Conservation (phyloP, 2,329 filamentous ascomycete species). For the Fragosphaeria purpurea region DNA sequence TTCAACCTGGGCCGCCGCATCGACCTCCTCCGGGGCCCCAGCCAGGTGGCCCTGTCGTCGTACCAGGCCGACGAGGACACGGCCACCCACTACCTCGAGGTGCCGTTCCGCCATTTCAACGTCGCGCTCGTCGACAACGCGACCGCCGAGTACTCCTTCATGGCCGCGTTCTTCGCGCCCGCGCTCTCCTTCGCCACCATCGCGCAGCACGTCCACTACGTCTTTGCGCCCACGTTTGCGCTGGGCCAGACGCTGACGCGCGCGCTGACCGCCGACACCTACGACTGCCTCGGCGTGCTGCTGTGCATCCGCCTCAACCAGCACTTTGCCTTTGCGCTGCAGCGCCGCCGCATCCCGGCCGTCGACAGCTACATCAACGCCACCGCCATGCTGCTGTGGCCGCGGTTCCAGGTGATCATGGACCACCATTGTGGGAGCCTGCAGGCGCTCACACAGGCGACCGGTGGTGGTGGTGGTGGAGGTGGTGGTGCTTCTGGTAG, state of each 20-base stretch:
- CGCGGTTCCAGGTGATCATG: conserved; percentile 87
- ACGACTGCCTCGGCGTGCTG: conserved; percentile 76
- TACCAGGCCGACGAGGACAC: conserved; percentile 89
- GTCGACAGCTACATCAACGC: conserved; percentile 89
- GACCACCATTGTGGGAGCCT: conserved; percentile 86
- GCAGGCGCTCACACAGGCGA: conserved; percentile 40
- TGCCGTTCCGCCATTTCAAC: conserved; percentile 90
- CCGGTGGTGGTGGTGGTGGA: too few species aligned
- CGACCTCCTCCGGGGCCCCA: conserved; percentile 66
- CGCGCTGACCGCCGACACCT: conserved; percentile 62
- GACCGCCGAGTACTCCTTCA: conserved; percentile 87
- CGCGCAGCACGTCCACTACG: conserved; percentile 72
- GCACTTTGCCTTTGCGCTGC: conserved; percentile 86
- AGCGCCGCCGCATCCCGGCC: conserved; percentile 80
- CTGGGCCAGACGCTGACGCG: conserved; percentile 71
- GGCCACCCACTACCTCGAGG: conserved; percentile 68
- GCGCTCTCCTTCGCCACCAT: conserved; percentile 65
- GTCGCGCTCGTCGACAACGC: conserved; percentile 89
- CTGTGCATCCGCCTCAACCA: conserved; percentile 92
- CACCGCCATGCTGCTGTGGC: conserved; percentile 94
- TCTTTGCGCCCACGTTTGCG: conserved; percentile 84
- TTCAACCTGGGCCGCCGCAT: conserved; percentile 82
- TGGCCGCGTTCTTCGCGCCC: conserved; percentile 80
- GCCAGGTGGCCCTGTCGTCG: conserved; percentile 69
- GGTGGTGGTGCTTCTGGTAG: conserved; percentile 22